Percentiles rank a stretch among this genome's conserved stretches.
Conservation (phyloP, 768 basidiomycete genomes). For the Lactarius quietus region DNA sequence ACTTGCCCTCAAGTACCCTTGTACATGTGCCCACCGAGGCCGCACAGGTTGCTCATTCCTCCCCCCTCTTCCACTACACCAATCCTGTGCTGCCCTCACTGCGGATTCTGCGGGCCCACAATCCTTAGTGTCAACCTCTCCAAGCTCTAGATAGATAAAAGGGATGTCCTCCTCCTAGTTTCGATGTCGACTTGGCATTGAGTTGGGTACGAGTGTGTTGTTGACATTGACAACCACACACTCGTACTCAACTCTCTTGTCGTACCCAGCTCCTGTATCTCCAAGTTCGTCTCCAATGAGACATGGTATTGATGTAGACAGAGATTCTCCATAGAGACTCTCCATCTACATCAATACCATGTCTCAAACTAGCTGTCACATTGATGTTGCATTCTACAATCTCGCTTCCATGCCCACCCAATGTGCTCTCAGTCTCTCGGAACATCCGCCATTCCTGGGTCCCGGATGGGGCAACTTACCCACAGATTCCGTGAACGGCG, state of each 20-base stretch:
- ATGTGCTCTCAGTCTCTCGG: constrained; percentile 4
- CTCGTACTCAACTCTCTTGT: not conserved
- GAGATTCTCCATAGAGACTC: no score
- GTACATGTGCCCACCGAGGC: not conserved
- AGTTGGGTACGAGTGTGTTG: no score
- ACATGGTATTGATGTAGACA: no score
- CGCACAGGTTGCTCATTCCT: not conserved
- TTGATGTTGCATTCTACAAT: constrained; percentile 3
- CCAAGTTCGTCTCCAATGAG: no score
- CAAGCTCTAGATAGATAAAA: not conserved
- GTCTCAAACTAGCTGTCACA: not conserved
- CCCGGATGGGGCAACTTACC: constrained; percentile 2
- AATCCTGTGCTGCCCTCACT: not conserved
- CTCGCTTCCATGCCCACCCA: constrained; percentile 1
- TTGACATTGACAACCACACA: no score
- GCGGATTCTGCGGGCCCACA: not conserved
- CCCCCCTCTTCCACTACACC: not conserved
- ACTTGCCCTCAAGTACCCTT: no score
- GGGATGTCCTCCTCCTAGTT: not conserved
- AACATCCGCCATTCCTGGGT: not conserved
- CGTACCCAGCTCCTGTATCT: not conserved
- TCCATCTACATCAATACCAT: not conserved
- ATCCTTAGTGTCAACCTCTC: not conserved
- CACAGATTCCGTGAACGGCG: no score
- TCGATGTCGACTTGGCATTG: not conserved